These are phyloP conservation scores for Backusella macrospora DNA, from an alignment of 192 early-diverging fungal genomes.

Conservation along the genomic window DNA sequence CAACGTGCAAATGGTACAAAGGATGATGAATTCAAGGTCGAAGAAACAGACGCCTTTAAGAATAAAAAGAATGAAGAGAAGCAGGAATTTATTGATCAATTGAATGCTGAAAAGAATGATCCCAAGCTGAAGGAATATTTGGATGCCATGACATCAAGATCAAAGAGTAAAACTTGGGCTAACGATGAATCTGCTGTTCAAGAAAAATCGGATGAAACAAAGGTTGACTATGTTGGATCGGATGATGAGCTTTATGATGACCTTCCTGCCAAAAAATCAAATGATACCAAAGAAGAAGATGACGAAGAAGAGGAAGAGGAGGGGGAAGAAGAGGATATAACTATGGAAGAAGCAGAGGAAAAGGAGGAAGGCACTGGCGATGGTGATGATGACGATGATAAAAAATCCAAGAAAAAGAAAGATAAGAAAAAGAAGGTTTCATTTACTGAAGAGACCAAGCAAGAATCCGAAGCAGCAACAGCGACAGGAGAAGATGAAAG, in stretches of 20 bases:
- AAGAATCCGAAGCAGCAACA: slow-evolving; percentile 32
- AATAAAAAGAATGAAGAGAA: slow-evolving; percentile 50
- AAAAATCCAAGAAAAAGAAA: slow-evolving; percentile 27
- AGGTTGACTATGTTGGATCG: slow-evolving; percentile 52
- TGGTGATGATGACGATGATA: slow-evolving; percentile 16
- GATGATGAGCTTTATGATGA: slow-evolving; percentile 79
- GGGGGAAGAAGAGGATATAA: slow-evolving; percentile 29
- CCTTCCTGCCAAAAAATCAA: slow-evolving; percentile 52
- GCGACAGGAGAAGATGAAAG: not conserved
- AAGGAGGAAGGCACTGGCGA: slow-evolving; percentile 15
- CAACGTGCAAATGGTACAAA: slow-evolving; percentile 46
- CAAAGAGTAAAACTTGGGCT: slow-evolving; percentile 81
- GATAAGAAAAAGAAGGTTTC: not conserved
- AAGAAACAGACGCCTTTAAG: slow-evolving; percentile 42
- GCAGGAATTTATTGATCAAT: slow-evolving; percentile 47
- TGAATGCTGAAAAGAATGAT: slow-evolving; percentile 69
- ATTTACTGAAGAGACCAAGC: not conserved
- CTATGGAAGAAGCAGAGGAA: slow-evolving; percentile 30
- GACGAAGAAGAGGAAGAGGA: slow-evolving; percentile 34
- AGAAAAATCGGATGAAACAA: slow-evolving; percentile 38
- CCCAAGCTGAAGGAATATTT: slow-evolving; percentile 87
- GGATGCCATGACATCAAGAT: slow-evolving; percentile 86
- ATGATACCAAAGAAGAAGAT: slow-evolving; percentile 42
- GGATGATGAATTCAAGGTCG: slow-evolving; percentile 25
- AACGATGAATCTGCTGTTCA: slow-evolving; percentile 75